Evolutionary conservation across 163 green algal genomes (phyloP).

Genomic region (Coccomyxa subellipsoidea): DNA sequence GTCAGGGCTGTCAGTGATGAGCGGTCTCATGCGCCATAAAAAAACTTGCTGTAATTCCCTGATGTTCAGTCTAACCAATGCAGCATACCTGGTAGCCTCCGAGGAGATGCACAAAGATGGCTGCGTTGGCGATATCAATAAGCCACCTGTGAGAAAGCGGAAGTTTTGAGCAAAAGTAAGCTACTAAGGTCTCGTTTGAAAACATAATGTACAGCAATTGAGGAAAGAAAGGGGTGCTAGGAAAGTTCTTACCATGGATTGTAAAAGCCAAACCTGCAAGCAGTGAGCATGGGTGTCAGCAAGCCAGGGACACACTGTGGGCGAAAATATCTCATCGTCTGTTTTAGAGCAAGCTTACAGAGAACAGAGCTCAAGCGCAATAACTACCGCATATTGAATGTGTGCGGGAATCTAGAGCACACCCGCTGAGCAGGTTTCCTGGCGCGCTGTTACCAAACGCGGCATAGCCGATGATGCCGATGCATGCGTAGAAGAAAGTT

Average conservation of each 20-base stretch:
- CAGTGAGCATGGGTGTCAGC: neutral
- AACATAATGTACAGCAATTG: neutral
- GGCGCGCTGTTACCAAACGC: constrained; percentile 34
- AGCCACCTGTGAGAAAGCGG: neutral
- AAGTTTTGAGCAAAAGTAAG: neutral
- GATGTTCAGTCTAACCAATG: neutral
- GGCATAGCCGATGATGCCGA: constrained; percentile 26
- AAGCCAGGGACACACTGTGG: too few relatives aligned
- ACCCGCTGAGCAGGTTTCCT: constrained; percentile 22
- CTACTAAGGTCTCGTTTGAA: neutral
- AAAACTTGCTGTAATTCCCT: neutral
- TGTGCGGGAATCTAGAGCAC: neutral
- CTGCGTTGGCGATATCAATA: constrained; percentile 29
- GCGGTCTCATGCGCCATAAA: neutral
- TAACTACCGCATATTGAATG: neutral
- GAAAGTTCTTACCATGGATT: constrained; percentile 16
- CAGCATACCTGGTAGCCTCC: constrained; percentile 13
- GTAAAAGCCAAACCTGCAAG: constrained; percentile 25
- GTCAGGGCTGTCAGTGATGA: neutral
- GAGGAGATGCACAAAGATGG: constrained; percentile 54
- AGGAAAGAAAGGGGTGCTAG: neutral
- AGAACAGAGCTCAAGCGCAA: neutral
- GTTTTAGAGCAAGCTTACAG: neutral
- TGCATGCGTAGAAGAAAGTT: constrained; percentile 10
- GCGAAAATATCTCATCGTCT: too few relatives aligned